phyloP scores from a whole-genome alignment of 768 basidiomycete species.

The Termitomyces sp. region DNA sequence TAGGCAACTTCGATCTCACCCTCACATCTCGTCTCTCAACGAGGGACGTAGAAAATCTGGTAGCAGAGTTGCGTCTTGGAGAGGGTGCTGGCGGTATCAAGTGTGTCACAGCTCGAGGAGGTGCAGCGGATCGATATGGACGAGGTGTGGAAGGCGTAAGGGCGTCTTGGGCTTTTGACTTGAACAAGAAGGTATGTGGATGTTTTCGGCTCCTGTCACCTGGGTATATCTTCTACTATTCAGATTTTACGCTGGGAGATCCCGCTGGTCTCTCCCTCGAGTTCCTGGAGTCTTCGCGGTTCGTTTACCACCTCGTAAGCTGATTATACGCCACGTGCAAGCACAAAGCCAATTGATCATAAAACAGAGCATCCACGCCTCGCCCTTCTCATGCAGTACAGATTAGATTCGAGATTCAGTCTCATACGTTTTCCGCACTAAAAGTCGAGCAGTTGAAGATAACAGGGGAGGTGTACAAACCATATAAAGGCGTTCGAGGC shows the following conservation, averaged over 20 bases:
- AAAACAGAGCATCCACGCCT: conserved; percentile 29
- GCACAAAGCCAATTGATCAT: neutral
- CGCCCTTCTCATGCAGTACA: conserved; percentile 75
- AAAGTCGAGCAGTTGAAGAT: conserved; percentile 84
- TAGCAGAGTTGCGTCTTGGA: conserved; percentile 72
- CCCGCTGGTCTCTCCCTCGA: conserved; percentile 57
- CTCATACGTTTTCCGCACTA: conserved; percentile 71
- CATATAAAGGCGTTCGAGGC: conserved; percentile 86
- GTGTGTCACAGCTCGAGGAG: conserved; percentile 57
- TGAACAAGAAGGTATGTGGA: conserved; percentile 47
- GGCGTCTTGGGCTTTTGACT: conserved; percentile 80
- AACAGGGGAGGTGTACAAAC: conserved; percentile 78
- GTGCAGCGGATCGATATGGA: conserved; percentile 25
- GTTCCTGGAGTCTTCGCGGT: conserved; percentile 68
- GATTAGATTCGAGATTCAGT: conserved; percentile 65
- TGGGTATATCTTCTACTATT: neutral
- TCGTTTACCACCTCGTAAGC: conserved; percentile 44
- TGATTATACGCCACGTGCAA: neutral
- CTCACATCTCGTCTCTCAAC: conserved; percentile 50
- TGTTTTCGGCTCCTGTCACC: neutral
- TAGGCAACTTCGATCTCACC: conserved; percentile 2
- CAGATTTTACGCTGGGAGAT: conserved; percentile 82
- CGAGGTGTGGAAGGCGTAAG: conserved; percentile 22
- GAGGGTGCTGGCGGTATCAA: conserved; percentile 67
- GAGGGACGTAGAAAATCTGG: conserved; percentile 65